Percentiles rank a stretch among this genome's conserved stretches.
These are phyloP conservation scores for Fusarium keratoplasticum DNA, from an alignment of 2,329 filamentous ascomycete genomes.

Conservation along the genomic window DNA sequence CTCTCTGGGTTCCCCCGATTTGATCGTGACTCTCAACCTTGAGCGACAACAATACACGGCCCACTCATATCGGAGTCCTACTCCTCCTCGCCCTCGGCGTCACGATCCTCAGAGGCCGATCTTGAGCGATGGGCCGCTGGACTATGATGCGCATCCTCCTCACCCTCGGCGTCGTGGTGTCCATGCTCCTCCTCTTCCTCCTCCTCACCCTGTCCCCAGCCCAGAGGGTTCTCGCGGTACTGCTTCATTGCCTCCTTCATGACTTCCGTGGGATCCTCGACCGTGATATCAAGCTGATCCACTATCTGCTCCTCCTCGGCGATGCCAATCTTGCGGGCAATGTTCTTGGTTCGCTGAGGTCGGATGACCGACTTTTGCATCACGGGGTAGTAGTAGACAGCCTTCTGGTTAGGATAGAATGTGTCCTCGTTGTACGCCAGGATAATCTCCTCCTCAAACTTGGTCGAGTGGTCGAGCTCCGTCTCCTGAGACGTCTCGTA, in stretches of 20 bases:
- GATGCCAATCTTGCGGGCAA: conserved; percentile 64
- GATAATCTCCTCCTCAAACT: conserved; percentile 74
- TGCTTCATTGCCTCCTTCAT: conserved; percentile 63
- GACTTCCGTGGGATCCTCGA: conserved; percentile 67
- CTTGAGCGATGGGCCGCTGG: conserved; percentile 39
- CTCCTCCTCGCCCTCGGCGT: conserved; percentile 61
- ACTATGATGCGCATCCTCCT: conserved; percentile 33
- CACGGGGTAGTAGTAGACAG: conserved; percentile 75
- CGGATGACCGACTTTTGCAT: conserved; percentile 73
- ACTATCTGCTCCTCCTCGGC: conserved; percentile 64
- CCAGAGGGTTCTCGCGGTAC: conserved; percentile 66
- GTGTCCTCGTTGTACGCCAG: conserved; percentile 68
- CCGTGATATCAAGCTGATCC: conserved; percentile 66
- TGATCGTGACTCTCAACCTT: conserved; percentile 4
- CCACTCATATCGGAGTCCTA: conserved; percentile 16
- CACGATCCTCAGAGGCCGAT: conserved; percentile 50
- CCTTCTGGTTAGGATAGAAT: conserved; percentile 63
- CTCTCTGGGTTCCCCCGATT: conserved; percentile 7
- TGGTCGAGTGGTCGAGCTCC: conserved; percentile 66
- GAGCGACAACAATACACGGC: conserved; percentile 8
- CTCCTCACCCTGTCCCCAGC: conserved; percentile 56
- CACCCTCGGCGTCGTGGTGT: conserved; percentile 44
- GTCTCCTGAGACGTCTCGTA: conserved; percentile 73
- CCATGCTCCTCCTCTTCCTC: conserved; percentile 51
- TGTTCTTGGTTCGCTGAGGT: conserved; percentile 73